phyloP scores from a whole-genome alignment of 148 eudicot genomes.

The Cornus kousa region DNA sequence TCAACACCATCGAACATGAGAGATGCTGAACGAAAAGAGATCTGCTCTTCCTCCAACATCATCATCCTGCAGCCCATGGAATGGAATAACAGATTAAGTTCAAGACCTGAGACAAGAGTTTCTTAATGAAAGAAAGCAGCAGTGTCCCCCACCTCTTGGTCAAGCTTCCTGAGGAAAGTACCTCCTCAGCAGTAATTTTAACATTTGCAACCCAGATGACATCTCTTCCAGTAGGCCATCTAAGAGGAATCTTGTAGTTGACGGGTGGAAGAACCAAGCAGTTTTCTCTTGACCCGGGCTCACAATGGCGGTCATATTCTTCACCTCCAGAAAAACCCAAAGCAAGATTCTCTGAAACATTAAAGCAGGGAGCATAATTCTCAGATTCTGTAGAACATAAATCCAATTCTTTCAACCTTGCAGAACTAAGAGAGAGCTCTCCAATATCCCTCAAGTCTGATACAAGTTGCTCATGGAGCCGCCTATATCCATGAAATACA shows the following conservation, averaged over 20 bases:
- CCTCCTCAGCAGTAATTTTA: slow-evolving; percentile 92
- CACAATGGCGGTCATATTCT: slow-evolving; percentile 73
- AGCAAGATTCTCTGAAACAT: slow-evolving; percentile 67
- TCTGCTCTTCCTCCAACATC: slow-evolving; percentile 97
- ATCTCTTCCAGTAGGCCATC: slow-evolving; percentile 98
- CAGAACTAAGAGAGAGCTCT: slow-evolving; percentile 68
- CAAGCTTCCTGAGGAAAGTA: slow-evolving; percentile 95
- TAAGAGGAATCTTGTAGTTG: slow-evolving; percentile 74
- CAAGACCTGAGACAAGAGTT: not conserved
- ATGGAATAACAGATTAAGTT: slow-evolving; percentile 12
- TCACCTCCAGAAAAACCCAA: slow-evolving; percentile 49
- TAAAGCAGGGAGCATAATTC: slow-evolving; percentile 84
- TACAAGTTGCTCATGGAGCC: slow-evolving; percentile 83
- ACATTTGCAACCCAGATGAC: slow-evolving; percentile 96
- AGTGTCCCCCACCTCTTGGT: slow-evolving; percentile 70
- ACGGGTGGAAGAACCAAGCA: slow-evolving; percentile 80
- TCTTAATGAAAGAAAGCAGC: slow-evolving; percentile 3
- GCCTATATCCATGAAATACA: slow-evolving; percentile 65
- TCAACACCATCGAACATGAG: slow-evolving; percentile 82
- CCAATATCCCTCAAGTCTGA: slow-evolving; percentile 82
- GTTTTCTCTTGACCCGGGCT: slow-evolving; percentile 32
- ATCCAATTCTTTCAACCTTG: slow-evolving; percentile 69
- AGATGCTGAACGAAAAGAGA: slow-evolving; percentile 84
- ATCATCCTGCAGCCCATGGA: slow-evolving; percentile 68
- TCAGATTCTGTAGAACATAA: slow-evolving; percentile 67